These are phyloP conservation scores for Polytrichum formosum DNA, from an alignment of 225 moss, liverwort and hornwort species.

Conservation along the genomic window DNA sequence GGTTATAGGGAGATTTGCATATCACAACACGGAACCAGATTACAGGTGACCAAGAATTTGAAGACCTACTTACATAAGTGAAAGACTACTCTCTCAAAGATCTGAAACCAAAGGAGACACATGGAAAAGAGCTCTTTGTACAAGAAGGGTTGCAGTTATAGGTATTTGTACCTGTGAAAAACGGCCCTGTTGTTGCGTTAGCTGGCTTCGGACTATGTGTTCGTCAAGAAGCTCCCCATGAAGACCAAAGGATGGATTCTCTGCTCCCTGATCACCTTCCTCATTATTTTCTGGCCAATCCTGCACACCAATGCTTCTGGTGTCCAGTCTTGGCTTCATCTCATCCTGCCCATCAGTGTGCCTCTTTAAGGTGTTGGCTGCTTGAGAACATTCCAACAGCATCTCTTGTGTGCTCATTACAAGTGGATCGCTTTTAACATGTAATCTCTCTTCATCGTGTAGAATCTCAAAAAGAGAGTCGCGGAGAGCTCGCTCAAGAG, in stretches of 20 bases:
- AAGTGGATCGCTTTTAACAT: constrained; percentile 25
- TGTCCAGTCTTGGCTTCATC: constrained; percentile 33
- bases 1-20: no score
- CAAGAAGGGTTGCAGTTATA: no score
- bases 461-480: constrained; percentile 66
- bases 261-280: constrained; percentile 16
- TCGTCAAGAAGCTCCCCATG: constrained; percentile 45
- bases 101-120: no score
- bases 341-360: constrained; percentile 20
- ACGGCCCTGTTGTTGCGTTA: constrained; percentile 22
- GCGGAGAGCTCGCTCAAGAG: constrained; percentile 80
- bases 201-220: constrained; percentile 45
- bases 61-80: no score
- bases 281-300: constrained; percentile 28
- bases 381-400: constrained; percentile 58
- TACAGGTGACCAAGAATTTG: no score
- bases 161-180: constrained; percentile 31
- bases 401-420: constrained; percentile 39
- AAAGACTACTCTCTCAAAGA: no score
- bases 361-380: constrained; percentile 44
- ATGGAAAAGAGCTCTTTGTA: no score
- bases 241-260: constrained; percentile 25
- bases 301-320: constrained; percentile 35
- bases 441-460: constrained; percentile 42
- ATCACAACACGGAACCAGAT: no score